Base-by-base conservation (phyloP, 2,329 filamentous ascomycete genomes). In the Colletotrichum plurivorum region DNA sequence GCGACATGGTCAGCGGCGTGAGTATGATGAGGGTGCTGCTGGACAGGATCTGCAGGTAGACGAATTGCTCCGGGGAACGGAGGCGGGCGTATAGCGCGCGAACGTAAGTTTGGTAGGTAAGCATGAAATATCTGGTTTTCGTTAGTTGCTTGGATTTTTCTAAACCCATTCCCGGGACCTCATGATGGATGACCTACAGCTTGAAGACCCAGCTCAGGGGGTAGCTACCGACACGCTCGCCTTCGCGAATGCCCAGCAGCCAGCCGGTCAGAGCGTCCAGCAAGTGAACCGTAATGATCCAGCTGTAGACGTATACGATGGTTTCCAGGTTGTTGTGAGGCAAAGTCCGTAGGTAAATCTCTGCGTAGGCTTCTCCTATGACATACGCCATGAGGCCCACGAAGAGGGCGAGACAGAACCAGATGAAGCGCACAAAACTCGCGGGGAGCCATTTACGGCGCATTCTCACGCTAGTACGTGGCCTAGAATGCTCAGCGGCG, bases 131-230 rank as follows among this genome's bases (percentile, higher is more conserved):
- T 55, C 87, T 88, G 72, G 41, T 27, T n/a, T 13, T 20, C 20
- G 22, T 75, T 73, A 52, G 22, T 41, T 6, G 7, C 20, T 31
- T 13, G n/a, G 36, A 15, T 22, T 43, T 41, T 15, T 43, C 41
- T 36, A 36, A 36, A 3, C 9, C 3, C 15, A 16, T 4, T 2
- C 2, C 7, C 6, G 3, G 1, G 5, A 4, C 18, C 12, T 18
- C 2, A 2, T 25, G 46, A 49, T 5, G 16, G 7, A 3, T 13
- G 22, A 80, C 87, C 79, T 76, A 91, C 87, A 92, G 83, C 77
- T 92, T 92, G 74, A 92, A 92, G 49, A 91, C 87, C 88, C 89
- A 92, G 72, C 89, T 90, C 66, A 92, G 78, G n/a, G 90, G 90
- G 74, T 92, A 92, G 76, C 88, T 91, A 46, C 90, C 89, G 1